Percentiles rank a stretch among this genome's conserved stretches.
These are phyloP conservation scores for Spiromastix sp. DNA, from an alignment of 2,329 filamentous ascomycete species.

Conservation along the genomic window DNA sequence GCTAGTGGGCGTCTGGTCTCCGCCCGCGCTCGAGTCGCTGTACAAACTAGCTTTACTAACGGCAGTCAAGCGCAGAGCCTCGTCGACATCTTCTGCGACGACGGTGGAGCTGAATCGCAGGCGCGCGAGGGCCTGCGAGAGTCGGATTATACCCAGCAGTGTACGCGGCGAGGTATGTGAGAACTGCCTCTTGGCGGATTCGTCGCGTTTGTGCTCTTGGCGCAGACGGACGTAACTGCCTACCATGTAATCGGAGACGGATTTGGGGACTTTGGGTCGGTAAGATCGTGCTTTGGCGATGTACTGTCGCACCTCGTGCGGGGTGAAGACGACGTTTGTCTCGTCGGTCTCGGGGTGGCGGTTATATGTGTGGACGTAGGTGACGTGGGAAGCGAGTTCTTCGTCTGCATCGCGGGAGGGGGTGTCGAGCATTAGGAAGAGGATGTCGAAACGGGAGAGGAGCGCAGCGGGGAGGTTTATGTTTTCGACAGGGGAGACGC, in stretches of 20 bases:
- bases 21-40: slow-evolving; percentile 52
- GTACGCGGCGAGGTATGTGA: slow-evolving; percentile 91
- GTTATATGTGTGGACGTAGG: slow-evolving; percentile 95
- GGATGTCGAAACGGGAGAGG: slow-evolving; percentile 90
- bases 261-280: slow-evolving; percentile 73
- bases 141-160: slow-evolving; percentile 79
- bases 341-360: slow-evolving; percentile 70
- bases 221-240: slow-evolving; percentile 94
- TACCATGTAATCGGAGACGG: slow-evolving; percentile 90
- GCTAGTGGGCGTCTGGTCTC: slow-evolving; percentile 69
- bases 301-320: slow-evolving; percentile 90
- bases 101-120: slow-evolving; percentile 80
- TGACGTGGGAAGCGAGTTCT: slow-evolving; percentile 88
- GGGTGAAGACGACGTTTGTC: slow-evolving; percentile 68
- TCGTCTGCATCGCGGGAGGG: slow-evolving; percentile 82
- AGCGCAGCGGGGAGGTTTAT: slow-evolving; percentile 98
- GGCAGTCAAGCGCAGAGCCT: slow-evolving; percentile 81
- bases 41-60: slow-evolving; percentile 88
- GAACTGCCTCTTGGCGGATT: slow-evolving; percentile 84
- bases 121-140: slow-evolving; percentile 86
- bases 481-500: slow-evolving; percentile 94
- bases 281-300: slow-evolving; percentile 85
- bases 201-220: slow-evolving; percentile 81
- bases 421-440: slow-evolving; percentile 94
- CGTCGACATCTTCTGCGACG: slow-evolving; percentile 86